A percentile compares a stretch with the other conserved stretches of the same genome.
These are phyloP conservation scores for Epichloe bromicola DNA, from an alignment of 2,329 filamentous ascomycete genomes.

Conservation along the genomic window DNA sequence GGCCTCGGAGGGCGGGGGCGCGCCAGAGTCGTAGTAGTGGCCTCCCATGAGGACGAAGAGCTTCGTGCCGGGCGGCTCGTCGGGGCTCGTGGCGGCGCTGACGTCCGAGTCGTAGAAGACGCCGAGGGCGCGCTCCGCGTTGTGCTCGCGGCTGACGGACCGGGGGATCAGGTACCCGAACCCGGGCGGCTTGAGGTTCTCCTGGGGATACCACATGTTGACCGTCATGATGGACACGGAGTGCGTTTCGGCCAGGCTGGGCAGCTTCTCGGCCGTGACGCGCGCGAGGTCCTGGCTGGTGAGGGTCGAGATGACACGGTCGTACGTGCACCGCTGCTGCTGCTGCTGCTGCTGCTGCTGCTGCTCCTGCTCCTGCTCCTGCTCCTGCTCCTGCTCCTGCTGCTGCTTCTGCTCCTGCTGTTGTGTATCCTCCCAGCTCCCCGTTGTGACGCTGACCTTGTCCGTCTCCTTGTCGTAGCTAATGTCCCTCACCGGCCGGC, in stretches of 20 bases:
- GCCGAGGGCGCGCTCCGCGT: slow-evolving; percentile 73
- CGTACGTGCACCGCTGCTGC: slow-evolving; percentile 19
- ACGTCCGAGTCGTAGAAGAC: slow-evolving; percentile 81
- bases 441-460: slow-evolving; percentile 20
- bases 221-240: slow-evolving; percentile 82
- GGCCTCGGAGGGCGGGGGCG: slow-evolving; percentile 41
- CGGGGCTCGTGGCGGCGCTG: slow-evolving; percentile 29
- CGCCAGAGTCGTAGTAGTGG: slow-evolving; percentile 58
- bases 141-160: slow-evolving; percentile 54
- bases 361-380: neutral
- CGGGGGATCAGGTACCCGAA: slow-evolving; percentile 89
- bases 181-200: slow-evolving; percentile 51
- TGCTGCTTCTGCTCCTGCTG: neutral
- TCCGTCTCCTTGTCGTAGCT: slow-evolving; percentile 22
- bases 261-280: slow-evolving; percentile 26
- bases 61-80: slow-evolving; percentile 57
- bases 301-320: slow-evolving; percentile 55
- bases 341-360: neutral
- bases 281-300: slow-evolving; percentile 32
- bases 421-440: neutral
- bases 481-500: slow-evolving; percentile 35
- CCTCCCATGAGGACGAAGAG: slow-evolving; percentile 91
- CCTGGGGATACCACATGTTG: slow-evolving; percentile 68
- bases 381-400: too few relatives aligned
- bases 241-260: slow-evolving; percentile 38